Evolutionary conservation across 2,329 filamentous ascomycete species (phyloP).

Genomic region (Arthrinium puccinioides): DNA sequence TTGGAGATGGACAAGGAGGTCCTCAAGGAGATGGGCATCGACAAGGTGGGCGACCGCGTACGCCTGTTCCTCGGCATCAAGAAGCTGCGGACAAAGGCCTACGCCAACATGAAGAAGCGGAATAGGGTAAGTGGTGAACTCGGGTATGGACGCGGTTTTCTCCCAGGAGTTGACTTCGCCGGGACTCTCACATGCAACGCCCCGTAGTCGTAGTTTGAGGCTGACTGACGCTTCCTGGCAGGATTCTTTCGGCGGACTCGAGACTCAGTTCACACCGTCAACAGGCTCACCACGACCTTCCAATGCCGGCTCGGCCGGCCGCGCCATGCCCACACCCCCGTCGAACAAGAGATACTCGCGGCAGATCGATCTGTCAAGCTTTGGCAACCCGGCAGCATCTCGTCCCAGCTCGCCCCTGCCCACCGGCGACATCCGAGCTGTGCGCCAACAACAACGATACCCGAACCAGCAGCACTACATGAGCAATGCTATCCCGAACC

Average conservation of each 20-base stretch:
- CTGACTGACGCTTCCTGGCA: slow-evolving; percentile 28
- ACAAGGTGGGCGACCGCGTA: slow-evolving; percentile 94
- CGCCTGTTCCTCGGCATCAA: slow-evolving; percentile 83
- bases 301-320: slow-evolving; percentile 36
- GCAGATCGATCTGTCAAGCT: slow-evolving; percentile 41
- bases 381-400: slow-evolving; percentile 32
- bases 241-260: slow-evolving; percentile 80
- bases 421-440: slow-evolving; percentile 47
- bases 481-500: slow-evolving; percentile 41
- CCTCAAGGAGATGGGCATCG: slow-evolving; percentile 95
- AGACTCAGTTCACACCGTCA: slow-evolving; percentile 55
- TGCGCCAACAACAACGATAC: slow-evolving; percentile 45
- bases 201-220: too few species aligned
- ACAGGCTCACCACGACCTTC: slow-evolving; percentile 58
- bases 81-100: slow-evolving; percentile 69
- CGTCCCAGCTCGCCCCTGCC: slow-evolving; percentile 63
- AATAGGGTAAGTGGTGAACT: slow-evolving; percentile 76
- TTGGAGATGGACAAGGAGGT: slow-evolving; percentile 96
- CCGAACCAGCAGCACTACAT: slow-evolving; percentile 39
- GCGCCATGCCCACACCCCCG: slow-evolving; percentile 35
- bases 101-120: slow-evolving; percentile 71
- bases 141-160: too few species aligned
- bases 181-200: too few species aligned
- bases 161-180: too few species aligned
- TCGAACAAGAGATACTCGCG: slow-evolving; percentile 59